These are phyloP conservation scores for Hypholoma sublateritium DNA, from an alignment of 768 basidiomycete species.

Conservation along the genomic window DNA sequence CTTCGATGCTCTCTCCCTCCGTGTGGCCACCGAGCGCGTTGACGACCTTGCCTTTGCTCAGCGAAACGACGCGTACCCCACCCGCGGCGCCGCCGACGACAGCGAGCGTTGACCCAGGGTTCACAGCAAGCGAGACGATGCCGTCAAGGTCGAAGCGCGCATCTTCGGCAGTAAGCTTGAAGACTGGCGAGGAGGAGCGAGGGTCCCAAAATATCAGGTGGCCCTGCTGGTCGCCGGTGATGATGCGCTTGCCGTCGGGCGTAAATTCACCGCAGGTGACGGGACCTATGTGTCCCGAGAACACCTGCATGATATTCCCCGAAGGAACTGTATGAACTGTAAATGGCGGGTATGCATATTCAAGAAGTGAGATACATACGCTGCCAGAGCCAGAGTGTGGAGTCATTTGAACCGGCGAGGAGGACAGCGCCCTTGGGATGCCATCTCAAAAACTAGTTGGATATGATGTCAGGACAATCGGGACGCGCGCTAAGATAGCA, in stretches of 20 bases:
- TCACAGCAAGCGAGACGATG: constrained; percentile 85
- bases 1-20: constrained; percentile 87
- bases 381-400: constrained; percentile 97
- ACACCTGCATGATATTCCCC: constrained; percentile 94
- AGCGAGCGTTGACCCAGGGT: constrained; percentile 84
- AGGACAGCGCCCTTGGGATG: constrained; percentile 92
- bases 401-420: constrained; percentile 89
- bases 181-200: constrained; percentile 69
- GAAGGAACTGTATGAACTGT: constrained; percentile 70
- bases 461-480: not conserved
- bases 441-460: constrained; percentile 84
- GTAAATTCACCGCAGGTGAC: constrained; percentile 90
- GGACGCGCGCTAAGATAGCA: constrained; percentile 8
- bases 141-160: constrained; percentile 79
- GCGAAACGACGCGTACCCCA: constrained; percentile 81
- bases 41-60: constrained; percentile 85
- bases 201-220: constrained; percentile 91
- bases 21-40: constrained; percentile 78
- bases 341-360: not conserved
- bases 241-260: constrained; percentile 88
- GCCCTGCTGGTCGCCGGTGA: constrained; percentile 85
- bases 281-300: constrained; percentile 84
- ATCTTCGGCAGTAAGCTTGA: constrained; percentile 74
- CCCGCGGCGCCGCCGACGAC: constrained; percentile 88
- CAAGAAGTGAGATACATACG: constrained; percentile 45